Conservation (phyloP, 2,329 filamentous ascomycete species). For the Lomentospora prolificans region DNA sequence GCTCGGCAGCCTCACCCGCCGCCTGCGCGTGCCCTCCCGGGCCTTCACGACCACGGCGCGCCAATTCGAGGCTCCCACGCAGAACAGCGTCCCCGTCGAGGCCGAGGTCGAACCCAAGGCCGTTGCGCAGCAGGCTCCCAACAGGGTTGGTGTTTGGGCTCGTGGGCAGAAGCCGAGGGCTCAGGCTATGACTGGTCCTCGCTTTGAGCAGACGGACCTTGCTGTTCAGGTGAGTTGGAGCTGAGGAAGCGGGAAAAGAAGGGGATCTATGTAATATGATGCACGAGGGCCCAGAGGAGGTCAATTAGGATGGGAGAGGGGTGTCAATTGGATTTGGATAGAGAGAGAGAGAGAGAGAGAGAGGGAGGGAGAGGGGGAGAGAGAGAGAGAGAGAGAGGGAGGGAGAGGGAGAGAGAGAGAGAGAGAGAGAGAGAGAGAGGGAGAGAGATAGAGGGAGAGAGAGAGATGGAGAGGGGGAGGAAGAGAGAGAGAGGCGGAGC, state of each 20-base stretch:
- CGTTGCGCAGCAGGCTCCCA: constrained; percentile 63
- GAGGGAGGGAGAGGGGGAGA: neutral
- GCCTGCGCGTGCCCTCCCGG: constrained; percentile 32
- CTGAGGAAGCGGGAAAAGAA: neutral
- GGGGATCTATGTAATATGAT: too few relatives aligned
- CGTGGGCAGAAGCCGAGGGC: constrained; percentile 72
- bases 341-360: too few relatives aligned
- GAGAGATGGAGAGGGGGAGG: neutral
- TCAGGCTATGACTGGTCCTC: constrained; percentile 81
- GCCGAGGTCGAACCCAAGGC: neutral
- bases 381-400: too few relatives aligned
- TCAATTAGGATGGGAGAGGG: too few relatives aligned
- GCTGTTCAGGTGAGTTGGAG: constrained; percentile 63
- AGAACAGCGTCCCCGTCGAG: constrained; percentile 26
- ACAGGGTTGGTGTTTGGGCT: constrained; percentile 73
- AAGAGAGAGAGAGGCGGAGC: too few relatives aligned
- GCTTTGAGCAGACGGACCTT: constrained; percentile 97
- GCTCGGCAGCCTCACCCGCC: constrained; percentile 32
- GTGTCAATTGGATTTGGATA: too few relatives aligned
- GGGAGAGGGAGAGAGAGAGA: too few relatives aligned
- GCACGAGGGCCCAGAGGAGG: too few relatives aligned
- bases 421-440: neutral
- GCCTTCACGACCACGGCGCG: constrained; percentile 38
- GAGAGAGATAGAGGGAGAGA: neutral
- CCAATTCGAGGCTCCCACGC: constrained; percentile 32